A percentile compares a stretch with the other conserved stretches of the same genome.
Conservation (phyloP, 495 filamentous ascomycete species). For the Cryomyces minteri region DNA sequence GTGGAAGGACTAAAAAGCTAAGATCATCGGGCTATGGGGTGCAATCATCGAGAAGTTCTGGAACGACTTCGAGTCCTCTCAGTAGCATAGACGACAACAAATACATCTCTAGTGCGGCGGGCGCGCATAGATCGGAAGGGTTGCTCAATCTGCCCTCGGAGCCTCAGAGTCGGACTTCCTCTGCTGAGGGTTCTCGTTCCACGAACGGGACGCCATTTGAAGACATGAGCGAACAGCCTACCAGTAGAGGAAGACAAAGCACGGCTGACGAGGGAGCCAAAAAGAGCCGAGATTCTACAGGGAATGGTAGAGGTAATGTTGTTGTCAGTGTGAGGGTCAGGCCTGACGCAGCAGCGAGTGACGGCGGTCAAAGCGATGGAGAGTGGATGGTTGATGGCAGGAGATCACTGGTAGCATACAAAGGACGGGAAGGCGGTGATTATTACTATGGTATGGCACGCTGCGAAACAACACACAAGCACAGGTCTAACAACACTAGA, state of each 20-base stretch:
- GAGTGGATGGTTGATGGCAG: conserved; percentile 91
- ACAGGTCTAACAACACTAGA: conserved; percentile 29
- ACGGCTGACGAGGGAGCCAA: conserved; percentile 11
- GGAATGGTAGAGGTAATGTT: conserved; percentile 67
- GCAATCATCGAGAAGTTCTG: no score
- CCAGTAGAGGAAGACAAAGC: conserved; percentile 22
- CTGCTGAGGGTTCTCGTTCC: conserved; percentile 75
- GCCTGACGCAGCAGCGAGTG: conserved; percentile 50
- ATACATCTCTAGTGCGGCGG: conserved; percentile 13
- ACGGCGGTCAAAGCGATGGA: conserved; percentile 42
- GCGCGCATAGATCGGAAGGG: conserved; percentile 47
- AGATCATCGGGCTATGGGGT: no score
- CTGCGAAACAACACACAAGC: conserved; percentile 4
- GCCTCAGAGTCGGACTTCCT: conserved; percentile 76
- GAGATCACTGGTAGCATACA: conserved; percentile 60
- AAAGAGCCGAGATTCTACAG: conserved; percentile 12
- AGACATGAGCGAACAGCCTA: conserved; percentile 36
- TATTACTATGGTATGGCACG: conserved; percentile 66
- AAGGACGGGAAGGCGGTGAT: conserved; percentile 77
- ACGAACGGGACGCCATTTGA: conserved; percentile 81
- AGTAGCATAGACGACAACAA: no score
- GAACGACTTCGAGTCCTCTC: no score
- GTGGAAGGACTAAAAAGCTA: no score
- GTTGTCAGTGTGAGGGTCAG: conserved; percentile 88
- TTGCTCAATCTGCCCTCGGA: conserved; percentile 55